phyloP scores from a whole-genome alignment of 208 protist species.

The Strigomonas galati region DNA sequence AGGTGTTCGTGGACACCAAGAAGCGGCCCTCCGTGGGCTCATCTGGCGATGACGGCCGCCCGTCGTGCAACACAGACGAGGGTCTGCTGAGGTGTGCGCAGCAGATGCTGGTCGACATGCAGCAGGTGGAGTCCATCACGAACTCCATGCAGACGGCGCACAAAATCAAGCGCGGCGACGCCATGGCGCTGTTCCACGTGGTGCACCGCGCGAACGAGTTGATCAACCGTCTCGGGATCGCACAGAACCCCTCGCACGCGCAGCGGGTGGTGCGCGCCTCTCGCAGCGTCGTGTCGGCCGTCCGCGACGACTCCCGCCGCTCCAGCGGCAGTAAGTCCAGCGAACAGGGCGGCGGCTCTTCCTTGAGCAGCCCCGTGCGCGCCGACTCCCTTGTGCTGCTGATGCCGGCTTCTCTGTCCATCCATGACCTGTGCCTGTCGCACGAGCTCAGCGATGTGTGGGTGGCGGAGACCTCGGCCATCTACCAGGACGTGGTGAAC shows the following conservation, averaged over 20 bases:
- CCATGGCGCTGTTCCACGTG: conserved; percentile 42
- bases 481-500: conserved; percentile 48
- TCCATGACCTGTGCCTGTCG: conserved; percentile 26
- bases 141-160: conserved; percentile 21
- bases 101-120: conserved; percentile 42
- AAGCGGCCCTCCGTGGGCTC: background rate
- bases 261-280: conserved; percentile 21
- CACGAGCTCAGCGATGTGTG: conserved; percentile 48
- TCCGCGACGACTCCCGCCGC: background rate
- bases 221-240: conserved; percentile 36
- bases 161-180: conserved; percentile 28
- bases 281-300: conserved; percentile 11
- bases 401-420: conserved; percentile 19
- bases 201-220: conserved; percentile 71
- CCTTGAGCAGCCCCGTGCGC: background rate
- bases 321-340: background rate
- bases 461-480: conserved; percentile 26
- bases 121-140: conserved; percentile 33
- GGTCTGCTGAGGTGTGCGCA: conserved; percentile 37
- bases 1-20: conserved; percentile 14
- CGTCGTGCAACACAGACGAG: conserved; percentile 16
- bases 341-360: background rate
- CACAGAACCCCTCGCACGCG: conserved; percentile 24
- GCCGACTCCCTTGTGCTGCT: conserved; percentile 13
- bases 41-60: too few relatives aligned